Evolutionary conservation across 2,329 filamentous ascomycete species (phyloP), one percentile per base, ranked within the genome.

Genomic region (Ophiognomonia clavigignenti-juglandacearum): DNA sequence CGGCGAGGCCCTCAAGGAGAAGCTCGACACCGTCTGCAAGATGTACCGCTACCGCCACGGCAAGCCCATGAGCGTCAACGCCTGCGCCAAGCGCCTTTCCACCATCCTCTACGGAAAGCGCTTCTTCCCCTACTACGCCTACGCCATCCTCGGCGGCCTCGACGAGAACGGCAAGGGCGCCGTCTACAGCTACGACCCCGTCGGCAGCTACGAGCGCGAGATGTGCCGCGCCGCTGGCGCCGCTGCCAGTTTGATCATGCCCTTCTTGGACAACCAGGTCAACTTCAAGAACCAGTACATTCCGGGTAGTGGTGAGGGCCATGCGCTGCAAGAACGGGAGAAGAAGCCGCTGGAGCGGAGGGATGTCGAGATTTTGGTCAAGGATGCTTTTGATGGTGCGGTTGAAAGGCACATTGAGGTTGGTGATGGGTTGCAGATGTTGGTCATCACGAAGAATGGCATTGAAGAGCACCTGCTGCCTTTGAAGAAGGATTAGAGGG

Each of bases 271-370:
- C 69, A 98, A 98, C 68, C 95, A 98, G 72, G 93, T 98, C 74
- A 97, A 97, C 74, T 92, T 92, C 77, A 98, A 96, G 80, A 98
- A 98, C 68, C 92, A 96, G 74, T 95, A 96, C 65, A 77, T 93
- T 47, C 90, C 92, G 10, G 88, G 85, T 39, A 92, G 87, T 59
- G 90, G 89, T 48, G 78, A 80, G 51, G 92, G 92, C 36, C 87
- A 96, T 68, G 85, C 83, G 45, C 72, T 96, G 59, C 72, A 86
- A 72, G 80, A 86, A 68, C 78, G 85, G 57, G 77, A 82, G 64
- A 77, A 79, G 51, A 74, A 83, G 61, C 86, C 88, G 43, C 71
- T 97, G 61, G 75, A 83, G 23, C 77, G 81, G 61, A 71, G 78
- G 45, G 82, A 86, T 51, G 92, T 95, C 23, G 86, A 95, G 72